Conservation (phyloP, 1,284 basidiomycete genomes). For the Cryptococcus wingfieldii region DNA sequence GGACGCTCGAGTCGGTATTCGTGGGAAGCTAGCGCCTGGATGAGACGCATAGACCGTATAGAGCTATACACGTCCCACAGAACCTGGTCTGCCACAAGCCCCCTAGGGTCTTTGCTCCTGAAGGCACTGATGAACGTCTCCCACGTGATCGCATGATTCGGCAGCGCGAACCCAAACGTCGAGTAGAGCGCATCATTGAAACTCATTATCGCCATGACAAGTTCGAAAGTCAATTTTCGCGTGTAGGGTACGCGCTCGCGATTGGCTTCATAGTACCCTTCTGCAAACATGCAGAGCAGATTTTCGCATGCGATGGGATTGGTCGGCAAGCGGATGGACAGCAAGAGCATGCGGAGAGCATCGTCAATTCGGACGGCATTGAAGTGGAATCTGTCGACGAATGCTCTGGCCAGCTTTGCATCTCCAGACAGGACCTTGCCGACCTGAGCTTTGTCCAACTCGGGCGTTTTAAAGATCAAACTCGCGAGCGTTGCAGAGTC, state of each 20-base stretch:
- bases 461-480: slow-evolving; percentile 75
- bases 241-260: slow-evolving; percentile 69
- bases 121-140: slow-evolving; percentile 77
- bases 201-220: slow-evolving; percentile 80
- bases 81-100: slow-evolving; percentile 65
- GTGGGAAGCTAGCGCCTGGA: slow-evolving; percentile 61
- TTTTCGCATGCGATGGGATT: slow-evolving; percentile 65
- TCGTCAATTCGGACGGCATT: slow-evolving; percentile 77
- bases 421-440: slow-evolving; percentile 76
- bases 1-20: slow-evolving; percentile 21
- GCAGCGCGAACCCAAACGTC: slow-evolving; percentile 56
- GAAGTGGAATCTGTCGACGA: slow-evolving; percentile 82
- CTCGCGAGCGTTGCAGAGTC: slow-evolving; percentile 68
- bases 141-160: slow-evolving; percentile 61
- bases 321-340: slow-evolving; percentile 68
- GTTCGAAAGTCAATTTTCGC: slow-evolving; percentile 67
- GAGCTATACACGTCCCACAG: slow-evolving; percentile 73
- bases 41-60: slow-evolving; percentile 65
- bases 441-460: slow-evolving; percentile 76
- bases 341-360: slow-evolving; percentile 79
- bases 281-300: slow-evolving; percentile 65
- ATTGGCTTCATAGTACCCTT: slow-evolving; percentile 87
- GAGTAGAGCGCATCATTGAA: slow-evolving; percentile 47
- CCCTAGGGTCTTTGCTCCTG: slow-evolving; percentile 64
- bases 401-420: slow-evolving; percentile 71